These are phyloP conservation scores for Theobroma cacao DNA, from an alignment of 345 rosid species.

Conservation along the genomic window DNA sequence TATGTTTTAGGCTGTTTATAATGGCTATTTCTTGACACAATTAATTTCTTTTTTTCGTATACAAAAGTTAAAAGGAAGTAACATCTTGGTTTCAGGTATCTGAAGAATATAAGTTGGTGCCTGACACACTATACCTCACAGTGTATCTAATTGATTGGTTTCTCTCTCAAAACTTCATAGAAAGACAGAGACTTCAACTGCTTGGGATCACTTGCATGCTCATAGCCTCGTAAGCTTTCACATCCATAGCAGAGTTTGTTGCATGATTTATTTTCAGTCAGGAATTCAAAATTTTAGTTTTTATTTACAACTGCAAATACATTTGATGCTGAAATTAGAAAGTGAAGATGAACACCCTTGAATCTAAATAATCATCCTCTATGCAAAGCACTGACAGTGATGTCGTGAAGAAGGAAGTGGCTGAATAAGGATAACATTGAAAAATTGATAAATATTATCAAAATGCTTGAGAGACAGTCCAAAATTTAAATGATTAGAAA, in stretches of 20 bases:
- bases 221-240: constrained; percentile 77
- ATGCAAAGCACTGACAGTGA: not conserved
- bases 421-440: not conserved
- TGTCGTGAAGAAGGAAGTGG: not conserved
- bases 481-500: not conserved
- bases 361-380: not conserved
- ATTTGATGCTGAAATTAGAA: not conserved
- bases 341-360: not conserved
- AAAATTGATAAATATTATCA: not conserved
- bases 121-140: constrained; percentile 86
- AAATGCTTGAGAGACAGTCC: not conserved
- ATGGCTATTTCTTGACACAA: not conserved
- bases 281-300: not conserved
- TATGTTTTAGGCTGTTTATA: not conserved
- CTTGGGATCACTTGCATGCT: constrained; percentile 97
- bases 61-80: not conserved
- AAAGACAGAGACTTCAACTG: constrained; percentile 77
- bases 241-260: constrained; percentile 11
- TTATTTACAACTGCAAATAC: not conserved
- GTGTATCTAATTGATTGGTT: constrained; percentile 80
- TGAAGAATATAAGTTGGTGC: constrained; percentile 81
- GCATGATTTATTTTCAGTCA: constrained; percentile 2
- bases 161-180: constrained; percentile 64
- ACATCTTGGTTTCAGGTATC: constrained; percentile 63
- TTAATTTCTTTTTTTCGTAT: not conserved